phyloP scores from a whole-genome alignment of 768 basidiomycete genomes.

The Psilocybe sp. region DNA sequence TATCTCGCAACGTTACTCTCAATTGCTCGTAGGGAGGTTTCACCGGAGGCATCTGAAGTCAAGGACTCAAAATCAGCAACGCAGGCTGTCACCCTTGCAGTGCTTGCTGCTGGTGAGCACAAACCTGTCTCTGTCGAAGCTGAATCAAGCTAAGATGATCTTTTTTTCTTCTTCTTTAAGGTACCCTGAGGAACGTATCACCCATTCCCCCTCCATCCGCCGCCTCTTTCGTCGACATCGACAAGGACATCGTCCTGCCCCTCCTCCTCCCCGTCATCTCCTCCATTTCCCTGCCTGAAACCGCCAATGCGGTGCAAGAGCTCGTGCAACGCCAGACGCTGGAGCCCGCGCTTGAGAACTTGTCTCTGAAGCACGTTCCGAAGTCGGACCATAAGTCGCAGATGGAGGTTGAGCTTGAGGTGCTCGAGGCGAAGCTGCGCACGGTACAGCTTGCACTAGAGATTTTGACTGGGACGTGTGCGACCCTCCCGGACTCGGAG shows the following conservation, averaged over 20 bases:
- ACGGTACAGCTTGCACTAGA: conserved; percentile 84
- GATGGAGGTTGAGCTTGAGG: conserved; percentile 68
- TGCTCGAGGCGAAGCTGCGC: conserved; percentile 66
- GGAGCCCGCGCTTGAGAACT: conserved; percentile 24
- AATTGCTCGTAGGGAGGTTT: conserved; percentile 42
- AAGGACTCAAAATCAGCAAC: conserved; percentile 38
- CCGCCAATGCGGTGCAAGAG: conserved; percentile 45
- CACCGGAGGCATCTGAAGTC: conserved; percentile 30
- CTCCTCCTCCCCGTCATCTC: conserved; percentile 65
- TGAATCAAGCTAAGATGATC: no score
- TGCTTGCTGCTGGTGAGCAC: conserved; percentile 63
- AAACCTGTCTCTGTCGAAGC: background rate
- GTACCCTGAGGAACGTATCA: conserved; percentile 72
- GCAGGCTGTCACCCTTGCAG: conserved; percentile 49
- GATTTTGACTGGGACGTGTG: conserved; percentile 84
- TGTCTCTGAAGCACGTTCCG: conserved; percentile 63
- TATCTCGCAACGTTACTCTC: conserved; percentile 67
- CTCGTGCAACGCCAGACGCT: conserved; percentile 52
- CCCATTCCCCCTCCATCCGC: conserved; percentile 71
- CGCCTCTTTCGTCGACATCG: conserved; percentile 62
- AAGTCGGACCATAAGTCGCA: conserved; percentile 75
- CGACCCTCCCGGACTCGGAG: conserved; percentile 79
- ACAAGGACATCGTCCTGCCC: conserved; percentile 70
- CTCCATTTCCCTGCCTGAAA: conserved; percentile 52
- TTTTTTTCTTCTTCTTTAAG: no score